Percentiles rank a stretch among this genome's conserved stretches.
Conservation (phyloP, 176 grass and related monocot genomes). For the Oryza meyeriana region DNA sequence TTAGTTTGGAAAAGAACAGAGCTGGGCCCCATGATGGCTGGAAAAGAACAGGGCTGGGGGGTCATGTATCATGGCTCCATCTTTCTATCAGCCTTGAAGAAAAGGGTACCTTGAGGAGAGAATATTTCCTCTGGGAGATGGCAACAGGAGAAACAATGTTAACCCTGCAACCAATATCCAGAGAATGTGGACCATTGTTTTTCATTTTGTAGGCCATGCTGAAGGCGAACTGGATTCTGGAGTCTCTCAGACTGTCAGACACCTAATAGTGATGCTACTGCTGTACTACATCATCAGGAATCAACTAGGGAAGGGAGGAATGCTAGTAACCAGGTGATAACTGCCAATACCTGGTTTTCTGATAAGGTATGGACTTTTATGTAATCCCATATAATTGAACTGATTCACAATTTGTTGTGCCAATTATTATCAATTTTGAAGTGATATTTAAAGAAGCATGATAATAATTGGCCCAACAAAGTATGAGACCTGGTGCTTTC, state of each 20-base stretch:
- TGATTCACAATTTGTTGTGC: background rate
- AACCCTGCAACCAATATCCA: constrained; percentile 37
- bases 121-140: constrained; percentile 26
- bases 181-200: constrained; percentile 33
- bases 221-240: background rate
- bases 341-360: background rate
- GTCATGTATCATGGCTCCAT: constrained; percentile 6
- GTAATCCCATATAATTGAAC: background rate
- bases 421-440: background rate
- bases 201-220: constrained; percentile 12
- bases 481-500: background rate
- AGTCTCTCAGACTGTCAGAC: background rate
- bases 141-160: constrained; percentile 28
- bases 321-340: background rate
- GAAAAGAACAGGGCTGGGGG: constrained; percentile 1
- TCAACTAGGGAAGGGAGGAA: background rate
- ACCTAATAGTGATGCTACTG: background rate
- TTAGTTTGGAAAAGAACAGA: constrained; percentile 27
- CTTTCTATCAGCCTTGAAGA: background rate
- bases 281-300: background rate
- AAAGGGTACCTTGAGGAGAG: background rate
- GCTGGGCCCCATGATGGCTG: background rate
- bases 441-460: background rate
- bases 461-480: background rate
- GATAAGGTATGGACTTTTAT: background rate